Evolutionary conservation across 2,329 filamentous ascomycete species (phyloP).

Genomic region (Exophiala oligosperma): DNA sequence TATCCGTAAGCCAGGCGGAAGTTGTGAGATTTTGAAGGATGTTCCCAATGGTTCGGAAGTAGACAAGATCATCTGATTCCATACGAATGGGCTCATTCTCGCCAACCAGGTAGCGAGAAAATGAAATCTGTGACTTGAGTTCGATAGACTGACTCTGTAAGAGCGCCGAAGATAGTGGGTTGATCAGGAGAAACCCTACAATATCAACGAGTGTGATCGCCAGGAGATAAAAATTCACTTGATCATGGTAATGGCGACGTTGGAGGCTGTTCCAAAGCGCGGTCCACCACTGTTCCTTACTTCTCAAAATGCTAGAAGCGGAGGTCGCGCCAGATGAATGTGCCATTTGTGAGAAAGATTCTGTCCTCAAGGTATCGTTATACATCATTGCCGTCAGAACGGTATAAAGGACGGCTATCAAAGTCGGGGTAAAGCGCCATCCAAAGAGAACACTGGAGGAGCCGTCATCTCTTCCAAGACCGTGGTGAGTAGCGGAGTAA

Average conservation of each 20-base stretch:
- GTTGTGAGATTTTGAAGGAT: conserved; percentile 32
- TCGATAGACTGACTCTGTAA: conserved; percentile 20
- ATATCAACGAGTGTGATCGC: conserved; percentile 18
- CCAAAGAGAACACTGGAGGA: conserved; percentile 30
- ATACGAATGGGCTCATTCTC: conserved; percentile 2
- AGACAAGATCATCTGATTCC: conserved; percentile 21
- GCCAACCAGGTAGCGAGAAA: neutral
- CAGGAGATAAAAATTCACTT: conserved; percentile 19
- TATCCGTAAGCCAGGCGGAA: conserved; percentile 32
- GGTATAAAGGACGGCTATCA: conserved; percentile 31
- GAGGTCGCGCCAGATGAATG: conserved; percentile 27
- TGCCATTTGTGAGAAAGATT: conserved; percentile 27
- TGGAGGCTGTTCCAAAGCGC: conserved; percentile 25
- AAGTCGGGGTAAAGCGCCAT: conserved; percentile 33
- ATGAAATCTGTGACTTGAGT: conserved; percentile 6
- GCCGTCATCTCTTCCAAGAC: conserved; percentile 30
- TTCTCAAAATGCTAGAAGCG: conserved; percentile 7
- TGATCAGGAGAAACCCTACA: conserved; percentile 22
- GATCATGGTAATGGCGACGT: conserved; percentile 20
- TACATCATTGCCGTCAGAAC: conserved; percentile 29
- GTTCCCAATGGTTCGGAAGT: conserved; percentile 31
- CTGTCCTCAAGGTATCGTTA: conserved; percentile 31
- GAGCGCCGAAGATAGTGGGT: conserved; percentile 27
- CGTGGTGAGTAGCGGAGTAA: conserved; percentile 27
- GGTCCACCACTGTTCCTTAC: conserved; percentile 29